Evolutionary conservation across 106 monocot genomes (phyloP).

Genomic region (Ottelia alismoides): DNA sequence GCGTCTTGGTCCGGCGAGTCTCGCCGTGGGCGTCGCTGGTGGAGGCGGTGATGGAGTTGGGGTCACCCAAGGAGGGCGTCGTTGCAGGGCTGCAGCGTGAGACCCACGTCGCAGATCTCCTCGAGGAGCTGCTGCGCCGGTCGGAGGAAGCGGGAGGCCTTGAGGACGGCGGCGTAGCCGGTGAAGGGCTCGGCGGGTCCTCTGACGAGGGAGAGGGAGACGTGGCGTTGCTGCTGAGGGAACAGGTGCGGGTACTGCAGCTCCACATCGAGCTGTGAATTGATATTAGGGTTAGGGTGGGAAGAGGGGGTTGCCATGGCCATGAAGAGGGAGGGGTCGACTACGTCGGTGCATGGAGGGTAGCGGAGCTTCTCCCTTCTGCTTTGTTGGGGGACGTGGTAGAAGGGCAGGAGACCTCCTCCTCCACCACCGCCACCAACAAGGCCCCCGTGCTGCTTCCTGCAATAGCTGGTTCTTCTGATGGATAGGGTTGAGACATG

Average conservation of each 20-base stretch:
- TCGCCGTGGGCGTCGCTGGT: conserved; percentile 15
- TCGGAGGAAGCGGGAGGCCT: conserved; percentile 49
- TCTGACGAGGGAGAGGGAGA: conserved; percentile 17
- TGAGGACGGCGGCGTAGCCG: conserved; percentile 64
- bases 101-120: conserved; percentile 34
- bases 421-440: neutral
- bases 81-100: neutral
- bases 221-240: neutral
- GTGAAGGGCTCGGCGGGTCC: conserved; percentile 70
- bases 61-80: conserved; percentile 3
- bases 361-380: conserved; percentile 74
- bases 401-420: conserved; percentile 12
- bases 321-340: conserved; percentile 5
- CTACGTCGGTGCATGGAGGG: conserved; percentile 12
- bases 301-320: neutral
- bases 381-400: conserved; percentile 82
- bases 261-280: no score
- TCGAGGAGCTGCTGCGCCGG: conserved; percentile 64
- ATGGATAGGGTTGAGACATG: neutral
- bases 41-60: conserved; percentile 10
- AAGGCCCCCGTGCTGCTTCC: neutral
- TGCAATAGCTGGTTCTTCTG: neutral
- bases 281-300: neutral
- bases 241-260: neutral
- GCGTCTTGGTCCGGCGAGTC: conserved; percentile 53